Percentiles rank a stretch among this genome's conserved stretches.
These are phyloP conservation scores for Beta corolliflora DNA, from an alignment of 179 eudicot genomes.

Conservation along the genomic window DNA sequence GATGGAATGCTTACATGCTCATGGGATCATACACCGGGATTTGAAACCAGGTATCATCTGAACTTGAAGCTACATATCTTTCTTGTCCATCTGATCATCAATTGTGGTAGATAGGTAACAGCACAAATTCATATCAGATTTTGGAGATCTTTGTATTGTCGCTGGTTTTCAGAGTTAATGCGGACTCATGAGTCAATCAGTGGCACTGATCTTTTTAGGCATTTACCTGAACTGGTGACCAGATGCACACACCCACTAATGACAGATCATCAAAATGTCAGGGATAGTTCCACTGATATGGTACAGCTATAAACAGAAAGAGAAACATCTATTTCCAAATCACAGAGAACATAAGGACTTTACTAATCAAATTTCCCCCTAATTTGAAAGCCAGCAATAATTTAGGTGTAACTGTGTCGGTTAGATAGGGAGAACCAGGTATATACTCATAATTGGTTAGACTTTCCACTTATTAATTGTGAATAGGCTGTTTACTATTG, in stretches of 20 bases:
- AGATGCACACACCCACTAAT: background rate
- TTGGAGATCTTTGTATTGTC: background rate
- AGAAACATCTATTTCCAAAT: background rate
- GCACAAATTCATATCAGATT: background rate
- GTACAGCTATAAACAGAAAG: background rate
- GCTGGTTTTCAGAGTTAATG: background rate
- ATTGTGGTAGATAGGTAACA: background rate
- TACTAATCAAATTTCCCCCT: background rate
- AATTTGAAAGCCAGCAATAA: background rate
- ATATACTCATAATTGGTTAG: background rate
- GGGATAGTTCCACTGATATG: background rate
- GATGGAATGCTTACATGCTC: constrained; percentile 89
- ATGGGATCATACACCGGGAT: constrained; percentile 97
- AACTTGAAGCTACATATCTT: background rate
- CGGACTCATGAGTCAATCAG: background rate
- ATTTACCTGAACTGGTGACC: background rate
- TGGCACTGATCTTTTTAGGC: background rate
- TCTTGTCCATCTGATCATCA: background rate
- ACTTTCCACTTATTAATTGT: background rate
- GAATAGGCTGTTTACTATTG: too few species aligned
- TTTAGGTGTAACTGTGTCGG: background rate
- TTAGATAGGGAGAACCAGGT: background rate
- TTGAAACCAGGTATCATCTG: constrained; percentile 75
- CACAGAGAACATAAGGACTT: background rate
- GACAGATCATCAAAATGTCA: background rate